Percentiles rank a stretch among this genome's conserved stretches.
Conservation (phyloP, 495 filamentous ascomycete genomes). For the Aspergillus coremiiformis region DNA sequence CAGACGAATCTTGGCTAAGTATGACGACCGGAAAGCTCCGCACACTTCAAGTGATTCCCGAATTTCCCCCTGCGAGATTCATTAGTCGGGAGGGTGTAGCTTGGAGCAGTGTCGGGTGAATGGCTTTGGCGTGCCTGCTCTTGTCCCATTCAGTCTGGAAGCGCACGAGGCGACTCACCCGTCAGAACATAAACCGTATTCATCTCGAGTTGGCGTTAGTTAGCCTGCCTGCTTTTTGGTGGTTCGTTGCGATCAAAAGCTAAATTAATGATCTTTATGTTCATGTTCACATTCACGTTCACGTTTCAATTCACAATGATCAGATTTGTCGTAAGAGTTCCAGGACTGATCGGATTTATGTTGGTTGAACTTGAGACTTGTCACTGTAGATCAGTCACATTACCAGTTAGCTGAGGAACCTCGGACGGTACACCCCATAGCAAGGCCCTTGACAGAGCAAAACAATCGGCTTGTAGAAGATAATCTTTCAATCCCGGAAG, state of each 20-base stretch:
- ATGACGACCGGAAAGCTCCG: slow-evolving; percentile 5
- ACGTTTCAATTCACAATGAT: too few species aligned
- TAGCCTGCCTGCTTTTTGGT: slow-evolving; percentile 1
- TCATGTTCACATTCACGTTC: too few species aligned
- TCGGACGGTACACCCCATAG: neutral
- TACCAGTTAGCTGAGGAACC: neutral
- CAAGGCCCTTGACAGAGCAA: neutral
- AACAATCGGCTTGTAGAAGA: neutral
- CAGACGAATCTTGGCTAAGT: slow-evolving; percentile 12
- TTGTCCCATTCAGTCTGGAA: neutral
- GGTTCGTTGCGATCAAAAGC: slow-evolving; percentile 11
- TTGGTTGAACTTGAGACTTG: slow-evolving; percentile 1
- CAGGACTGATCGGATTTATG: neutral
- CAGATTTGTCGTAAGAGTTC: neutral
- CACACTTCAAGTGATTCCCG: slow-evolving; percentile 5
- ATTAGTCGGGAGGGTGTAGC: slow-evolving; percentile 4
- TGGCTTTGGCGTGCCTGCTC: slow-evolving; percentile 1
- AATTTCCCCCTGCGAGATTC: slow-evolving; percentile 3
- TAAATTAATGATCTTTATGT: slow-evolving; percentile 16
- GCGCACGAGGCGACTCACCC: neutral
- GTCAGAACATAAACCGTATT: slow-evolving; percentile 1
- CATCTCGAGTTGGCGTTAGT: slow-evolving; percentile 1
- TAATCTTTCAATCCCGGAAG: neutral
- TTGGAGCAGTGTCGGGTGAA: slow-evolving; percentile 1
- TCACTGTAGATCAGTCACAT: neutral